Percentiles rank a stretch among this genome's conserved stretches.
Evolutionary conservation across 169 alveolate species (phyloP).

Genomic region (Plasmodium coatneyi): DNA sequence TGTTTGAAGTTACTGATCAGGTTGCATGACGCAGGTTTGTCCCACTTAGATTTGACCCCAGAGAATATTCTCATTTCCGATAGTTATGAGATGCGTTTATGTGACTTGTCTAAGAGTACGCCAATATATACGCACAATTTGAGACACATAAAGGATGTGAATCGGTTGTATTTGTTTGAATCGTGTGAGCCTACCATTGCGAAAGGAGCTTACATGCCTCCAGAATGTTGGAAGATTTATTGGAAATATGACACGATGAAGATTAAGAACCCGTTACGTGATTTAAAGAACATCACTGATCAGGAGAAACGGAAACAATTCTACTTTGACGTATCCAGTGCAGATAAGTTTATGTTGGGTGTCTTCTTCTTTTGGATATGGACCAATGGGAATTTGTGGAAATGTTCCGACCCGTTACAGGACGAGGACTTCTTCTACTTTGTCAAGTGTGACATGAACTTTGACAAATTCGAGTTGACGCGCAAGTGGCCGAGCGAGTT

Average conservation of each 20-base stretch:
- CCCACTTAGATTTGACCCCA: conserved; percentile 88
- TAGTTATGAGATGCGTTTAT: conserved; percentile 78
- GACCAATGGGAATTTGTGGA: conserved; percentile 88
- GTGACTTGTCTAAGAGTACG: conserved; percentile 86
- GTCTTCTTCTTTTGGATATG: conserved; percentile 85
- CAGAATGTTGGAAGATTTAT: conserved; percentile 86
- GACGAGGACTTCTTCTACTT: conserved; percentile 78
- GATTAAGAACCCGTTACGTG: conserved; percentile 40
- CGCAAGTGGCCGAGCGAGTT: conserved; percentile 61
- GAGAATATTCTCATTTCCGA: conserved; percentile 85
- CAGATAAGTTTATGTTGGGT: conserved; percentile 78
- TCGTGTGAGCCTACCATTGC: conserved; percentile 89
- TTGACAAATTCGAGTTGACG: conserved; percentile 64
- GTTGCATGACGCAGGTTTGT: conserved; percentile 84
- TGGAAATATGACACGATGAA: conserved; percentile 77
- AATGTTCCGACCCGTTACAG: conserved; percentile 83
- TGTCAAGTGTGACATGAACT: conserved; percentile 69
- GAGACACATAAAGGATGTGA: conserved; percentile 77
- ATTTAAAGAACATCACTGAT: conserved; percentile 30
- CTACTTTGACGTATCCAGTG: conserved; percentile 83
- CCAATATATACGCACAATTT: conserved; percentile 81
- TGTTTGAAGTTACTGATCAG: conserved; percentile 75
- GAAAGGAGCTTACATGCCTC: conserved; percentile 89
- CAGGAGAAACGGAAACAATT: conserved; percentile 77
- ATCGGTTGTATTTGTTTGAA: conserved; percentile 76